phyloP scores from a whole-genome alignment of 2,329 filamentous ascomycete species.

The Leptoxyphium fumago region DNA sequence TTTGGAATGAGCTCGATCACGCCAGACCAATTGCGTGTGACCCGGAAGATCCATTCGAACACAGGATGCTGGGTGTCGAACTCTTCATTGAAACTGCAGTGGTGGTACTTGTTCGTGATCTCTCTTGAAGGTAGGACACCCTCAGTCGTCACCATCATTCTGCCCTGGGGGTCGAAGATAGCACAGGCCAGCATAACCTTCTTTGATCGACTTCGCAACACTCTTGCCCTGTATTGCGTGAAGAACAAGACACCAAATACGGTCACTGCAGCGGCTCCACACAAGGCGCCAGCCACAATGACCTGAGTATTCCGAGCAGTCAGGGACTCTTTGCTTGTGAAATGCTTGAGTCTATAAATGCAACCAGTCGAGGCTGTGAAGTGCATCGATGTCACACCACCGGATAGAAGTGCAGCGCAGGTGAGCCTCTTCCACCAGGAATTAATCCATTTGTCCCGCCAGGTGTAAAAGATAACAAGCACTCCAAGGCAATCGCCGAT shows the following conservation, averaged over 20 bases:
- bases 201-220: slow-evolving; percentile 32
- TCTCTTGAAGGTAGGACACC: slow-evolving; percentile 57
- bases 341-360: slow-evolving; percentile 42
- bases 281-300: slow-evolving; percentile 56
- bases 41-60: slow-evolving; percentile 78
- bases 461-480: slow-evolving; percentile 62
- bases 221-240: slow-evolving; percentile 22
- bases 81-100: slow-evolving; percentile 50
- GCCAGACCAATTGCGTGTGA: slow-evolving; percentile 61
- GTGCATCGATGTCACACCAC: slow-evolving; percentile 74
- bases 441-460: slow-evolving; percentile 61
- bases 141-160: slow-evolving; percentile 53
- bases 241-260: slow-evolving; percentile 23
- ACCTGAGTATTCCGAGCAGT: slow-evolving; percentile 49
- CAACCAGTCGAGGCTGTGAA: slow-evolving; percentile 64
- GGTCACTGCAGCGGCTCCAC: slow-evolving; percentile 23
- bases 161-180: slow-evolving; percentile 52
- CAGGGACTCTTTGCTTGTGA: slow-evolving; percentile 25
- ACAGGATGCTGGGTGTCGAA: slow-evolving; percentile 64
- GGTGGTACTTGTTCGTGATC: slow-evolving; percentile 64
- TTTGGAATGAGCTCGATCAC: slow-evolving; percentile 52
- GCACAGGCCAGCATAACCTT: slow-evolving; percentile 43
- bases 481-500: slow-evolving; percentile 55
- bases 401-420: slow-evolving; percentile 53
- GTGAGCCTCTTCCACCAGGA: slow-evolving; percentile 60